These are phyloP conservation scores for Auricularia cornea DNA, from an alignment of 768 basidiomycete genomes.

Conservation along the genomic window DNA sequence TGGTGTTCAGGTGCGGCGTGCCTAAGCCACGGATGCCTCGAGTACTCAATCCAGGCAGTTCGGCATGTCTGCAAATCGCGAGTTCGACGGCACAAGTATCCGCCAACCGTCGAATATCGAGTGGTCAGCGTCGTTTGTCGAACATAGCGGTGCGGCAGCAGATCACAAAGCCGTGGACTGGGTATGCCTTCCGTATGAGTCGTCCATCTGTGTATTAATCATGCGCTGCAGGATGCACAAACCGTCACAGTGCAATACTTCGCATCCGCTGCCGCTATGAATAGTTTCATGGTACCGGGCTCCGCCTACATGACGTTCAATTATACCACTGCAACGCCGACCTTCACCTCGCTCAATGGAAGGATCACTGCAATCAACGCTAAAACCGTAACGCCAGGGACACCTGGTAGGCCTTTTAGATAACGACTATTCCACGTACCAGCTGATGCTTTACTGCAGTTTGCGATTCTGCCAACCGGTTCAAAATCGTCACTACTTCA, in stretches of 20 bases:
- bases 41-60: constrained; percentile 19
- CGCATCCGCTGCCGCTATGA: constrained; percentile 22
- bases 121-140: constrained; percentile 25
- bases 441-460: constrained; percentile 16
- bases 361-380: constrained; percentile 24
- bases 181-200: constrained; percentile 13
- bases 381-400: constrained; percentile 13
- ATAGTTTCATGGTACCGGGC: constrained; percentile 25
- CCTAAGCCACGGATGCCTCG: no score
- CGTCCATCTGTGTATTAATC: not conserved
- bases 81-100: constrained; percentile 26
- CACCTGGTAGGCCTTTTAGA: constrained; percentile 16
- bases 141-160: constrained; percentile 21
- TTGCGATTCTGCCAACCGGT: constrained; percentile 19
- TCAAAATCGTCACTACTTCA: constrained; percentile 20
- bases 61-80: constrained; percentile 22
- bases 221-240: constrained; percentile 22
- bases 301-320: constrained; percentile 28
- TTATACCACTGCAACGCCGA: constrained; percentile 23
- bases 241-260: constrained; percentile 29
- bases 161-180: constrained; percentile 28
- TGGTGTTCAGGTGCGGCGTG: not conserved
- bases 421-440: no score
- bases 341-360: constrained; percentile 22
- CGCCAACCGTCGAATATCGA: constrained; percentile 25